Percentiles rank a stretch among this genome's conserved stretches.
These are phyloP conservation scores for Thermoascus crustaceus DNA, from an alignment of 2,329 filamentous ascomycete genomes.

Conservation along the genomic window DNA sequence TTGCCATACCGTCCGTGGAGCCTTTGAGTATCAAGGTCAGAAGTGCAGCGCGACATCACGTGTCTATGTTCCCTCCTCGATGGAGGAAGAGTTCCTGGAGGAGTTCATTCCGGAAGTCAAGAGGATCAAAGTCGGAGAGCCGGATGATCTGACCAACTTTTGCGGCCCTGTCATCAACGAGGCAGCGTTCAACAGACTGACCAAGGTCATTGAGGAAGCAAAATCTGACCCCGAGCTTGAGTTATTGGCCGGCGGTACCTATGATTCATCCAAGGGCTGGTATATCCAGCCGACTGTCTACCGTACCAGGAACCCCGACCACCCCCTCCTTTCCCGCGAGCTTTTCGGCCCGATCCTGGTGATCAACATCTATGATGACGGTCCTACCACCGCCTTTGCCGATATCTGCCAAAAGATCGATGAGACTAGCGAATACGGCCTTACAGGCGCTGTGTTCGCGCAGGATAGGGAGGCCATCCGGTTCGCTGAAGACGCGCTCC, in stretches of 20 bases:
- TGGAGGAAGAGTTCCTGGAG: constrained; percentile 64
- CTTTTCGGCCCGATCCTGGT: constrained; percentile 74
- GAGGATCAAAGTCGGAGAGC: constrained; percentile 62
- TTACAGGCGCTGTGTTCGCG: constrained; percentile 38
- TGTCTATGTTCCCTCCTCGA: constrained; percentile 65
- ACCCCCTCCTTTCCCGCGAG: constrained; percentile 67
- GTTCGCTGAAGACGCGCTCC: constrained; percentile 29
- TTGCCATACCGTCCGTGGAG: constrained; percentile 73
- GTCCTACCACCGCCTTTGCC: constrained; percentile 48
- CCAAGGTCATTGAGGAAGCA: constrained; percentile 68
- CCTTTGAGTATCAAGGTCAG: constrained; percentile 86
- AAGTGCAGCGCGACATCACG: constrained; percentile 84
- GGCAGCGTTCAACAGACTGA: constrained; percentile 71
- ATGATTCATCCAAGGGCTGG: constrained; percentile 71
- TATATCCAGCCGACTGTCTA: constrained; percentile 81
- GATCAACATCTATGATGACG: constrained; percentile 70
- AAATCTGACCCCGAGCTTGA: constrained; percentile 65
- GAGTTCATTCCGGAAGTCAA: constrained; percentile 60
- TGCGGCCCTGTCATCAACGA: constrained; percentile 82
- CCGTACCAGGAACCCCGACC: constrained; percentile 61
- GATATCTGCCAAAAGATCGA: constrained; percentile 47
- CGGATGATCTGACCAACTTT: constrained; percentile 67
- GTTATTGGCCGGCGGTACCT: constrained; percentile 65
- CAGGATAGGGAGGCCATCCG: constrained; percentile 29
- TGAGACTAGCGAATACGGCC: constrained; percentile 32